These are phyloP conservation scores for Neckera pumila DNA, from an alignment of 225 moss, liverwort and hornwort genomes.

Conservation along the genomic window DNA sequence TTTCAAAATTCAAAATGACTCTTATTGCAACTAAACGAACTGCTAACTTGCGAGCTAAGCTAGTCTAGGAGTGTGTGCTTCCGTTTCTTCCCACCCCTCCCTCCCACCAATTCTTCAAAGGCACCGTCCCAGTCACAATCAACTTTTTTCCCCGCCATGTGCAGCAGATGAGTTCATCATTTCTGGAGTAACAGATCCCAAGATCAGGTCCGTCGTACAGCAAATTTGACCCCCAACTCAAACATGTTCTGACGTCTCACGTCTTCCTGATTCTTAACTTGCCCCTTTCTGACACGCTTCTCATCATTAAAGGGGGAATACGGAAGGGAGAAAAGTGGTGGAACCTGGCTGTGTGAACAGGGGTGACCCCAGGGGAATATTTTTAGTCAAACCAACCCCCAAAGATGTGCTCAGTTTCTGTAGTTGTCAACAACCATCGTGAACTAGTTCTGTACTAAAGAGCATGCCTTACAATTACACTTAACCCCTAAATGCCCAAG, in stretches of 20 bases:
- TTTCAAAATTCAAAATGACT: not conserved
- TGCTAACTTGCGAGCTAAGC: not conserved
- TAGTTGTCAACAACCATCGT: not conserved
- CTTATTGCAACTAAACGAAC: not conserved
- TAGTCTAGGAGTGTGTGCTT: not conserved
- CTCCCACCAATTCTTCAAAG: not conserved
- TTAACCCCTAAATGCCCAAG: too few species aligned
- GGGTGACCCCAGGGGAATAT: not conserved
- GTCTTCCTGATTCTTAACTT: not conserved
- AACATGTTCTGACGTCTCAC: not conserved
- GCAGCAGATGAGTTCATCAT: not conserved
- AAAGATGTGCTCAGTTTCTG: not conserved
- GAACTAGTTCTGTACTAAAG: not conserved
- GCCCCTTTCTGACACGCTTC: not conserved
- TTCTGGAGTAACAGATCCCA: not conserved
- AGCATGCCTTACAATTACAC: not conserved
- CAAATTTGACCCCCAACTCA: not conserved
- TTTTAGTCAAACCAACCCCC: not conserved
- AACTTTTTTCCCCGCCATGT: not conserved
- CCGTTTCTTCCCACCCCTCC: not conserved
- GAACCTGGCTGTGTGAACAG: not conserved
- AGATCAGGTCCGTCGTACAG: not conserved
- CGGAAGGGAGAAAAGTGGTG: not conserved
- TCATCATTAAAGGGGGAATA: not conserved
- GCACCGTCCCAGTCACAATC: not conserved